Evolutionary conservation across 2,329 filamentous ascomycete genomes (phyloP).

Genomic region (Cercospora sesami): DNA sequence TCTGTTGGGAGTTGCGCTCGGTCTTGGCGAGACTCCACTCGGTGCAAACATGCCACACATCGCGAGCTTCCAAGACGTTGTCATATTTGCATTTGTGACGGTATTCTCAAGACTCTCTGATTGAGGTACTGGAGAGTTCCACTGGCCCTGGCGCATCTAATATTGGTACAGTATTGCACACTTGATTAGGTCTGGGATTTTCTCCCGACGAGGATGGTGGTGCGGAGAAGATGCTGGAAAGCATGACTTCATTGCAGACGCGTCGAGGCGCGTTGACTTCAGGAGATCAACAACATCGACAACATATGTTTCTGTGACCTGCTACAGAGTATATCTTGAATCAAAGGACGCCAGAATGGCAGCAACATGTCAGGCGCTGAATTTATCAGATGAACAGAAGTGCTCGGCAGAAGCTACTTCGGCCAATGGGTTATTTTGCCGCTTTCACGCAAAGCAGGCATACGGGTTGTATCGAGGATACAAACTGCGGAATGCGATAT

Average conservation of each 20-base stretch:
- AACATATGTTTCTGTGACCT: slow-evolving; percentile 34
- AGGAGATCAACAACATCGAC: slow-evolving; percentile 38
- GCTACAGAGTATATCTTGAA: slow-evolving; percentile 27
- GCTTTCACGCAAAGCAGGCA: background rate
- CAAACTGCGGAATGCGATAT: background rate
- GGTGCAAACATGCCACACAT: background rate
- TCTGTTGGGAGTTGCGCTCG: background rate
- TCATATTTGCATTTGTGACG: background rate
- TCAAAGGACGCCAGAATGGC: background rate
- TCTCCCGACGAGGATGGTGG: background rate
- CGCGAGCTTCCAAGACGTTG: background rate
- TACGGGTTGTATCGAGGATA: background rate
- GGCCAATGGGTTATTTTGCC: background rate
- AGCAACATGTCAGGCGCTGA: background rate
- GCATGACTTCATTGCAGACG: background rate
- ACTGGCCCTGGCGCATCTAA: too few relatives aligned
- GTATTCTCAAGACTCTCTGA: background rate
- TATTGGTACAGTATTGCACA: too few relatives aligned
- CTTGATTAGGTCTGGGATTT: too few relatives aligned
- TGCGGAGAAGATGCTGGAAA: background rate
- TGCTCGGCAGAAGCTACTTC: background rate
- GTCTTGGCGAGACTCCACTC: background rate
- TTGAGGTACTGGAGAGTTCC: too few relatives aligned
- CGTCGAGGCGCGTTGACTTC: slow-evolving; percentile 1
- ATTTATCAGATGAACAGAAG: background rate